Conservation (phyloP, 2,329 filamentous ascomycete species). For the Exophiala viscosa region DNA sequence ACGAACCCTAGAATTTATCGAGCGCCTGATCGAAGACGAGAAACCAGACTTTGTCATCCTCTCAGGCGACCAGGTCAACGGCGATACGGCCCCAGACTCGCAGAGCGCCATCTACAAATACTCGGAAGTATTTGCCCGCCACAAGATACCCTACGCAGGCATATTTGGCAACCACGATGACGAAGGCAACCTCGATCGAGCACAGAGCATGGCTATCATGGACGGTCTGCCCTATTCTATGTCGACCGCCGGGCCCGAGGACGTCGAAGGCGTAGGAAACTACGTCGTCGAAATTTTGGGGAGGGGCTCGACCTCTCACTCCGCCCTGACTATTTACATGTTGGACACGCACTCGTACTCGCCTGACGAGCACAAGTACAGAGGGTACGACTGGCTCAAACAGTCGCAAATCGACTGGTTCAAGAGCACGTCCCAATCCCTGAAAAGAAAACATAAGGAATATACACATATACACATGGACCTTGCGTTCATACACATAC, state of each 20-base stretch:
- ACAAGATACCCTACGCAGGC: constrained; percentile 84
- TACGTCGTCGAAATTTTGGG: constrained; percentile 89
- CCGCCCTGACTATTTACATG: constrained; percentile 89
- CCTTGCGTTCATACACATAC: constrained; percentile 95
- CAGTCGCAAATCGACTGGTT: constrained; percentile 95
- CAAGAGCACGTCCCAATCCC: constrained; percentile 65
- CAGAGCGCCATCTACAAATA: constrained; percentile 95
- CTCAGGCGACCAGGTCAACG: constrained; percentile 93
- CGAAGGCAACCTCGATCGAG: constrained; percentile 73
- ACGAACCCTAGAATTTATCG: constrained; percentile 84
- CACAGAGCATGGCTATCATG: constrained; percentile 78
- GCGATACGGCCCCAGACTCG: constrained; percentile 84
- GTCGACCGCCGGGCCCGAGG: constrained; percentile 74
- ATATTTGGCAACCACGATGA: constrained; percentile 99
- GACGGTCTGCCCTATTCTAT: constrained; percentile 86
- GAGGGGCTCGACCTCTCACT: constrained; percentile 73
- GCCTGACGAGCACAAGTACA: constrained; percentile 79
- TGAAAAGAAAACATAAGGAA: constrained; percentile 74
- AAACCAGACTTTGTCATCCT: constrained; percentile 89
- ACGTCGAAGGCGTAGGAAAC: constrained; percentile 88
- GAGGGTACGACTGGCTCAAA: constrained; percentile 98
- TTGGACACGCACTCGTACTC: constrained; percentile 91
- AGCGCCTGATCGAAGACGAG: constrained; percentile 80
- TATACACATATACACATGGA: constrained; percentile 94
- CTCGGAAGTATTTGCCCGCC: constrained; percentile 75